A percentile compares a stretch with the other conserved stretches of the same genome.
These are phyloP conservation scores for Sclerotinia sclerotiorum DNA, from an alignment of 2,329 filamentous ascomycete species.

Conservation along the genomic window DNA sequence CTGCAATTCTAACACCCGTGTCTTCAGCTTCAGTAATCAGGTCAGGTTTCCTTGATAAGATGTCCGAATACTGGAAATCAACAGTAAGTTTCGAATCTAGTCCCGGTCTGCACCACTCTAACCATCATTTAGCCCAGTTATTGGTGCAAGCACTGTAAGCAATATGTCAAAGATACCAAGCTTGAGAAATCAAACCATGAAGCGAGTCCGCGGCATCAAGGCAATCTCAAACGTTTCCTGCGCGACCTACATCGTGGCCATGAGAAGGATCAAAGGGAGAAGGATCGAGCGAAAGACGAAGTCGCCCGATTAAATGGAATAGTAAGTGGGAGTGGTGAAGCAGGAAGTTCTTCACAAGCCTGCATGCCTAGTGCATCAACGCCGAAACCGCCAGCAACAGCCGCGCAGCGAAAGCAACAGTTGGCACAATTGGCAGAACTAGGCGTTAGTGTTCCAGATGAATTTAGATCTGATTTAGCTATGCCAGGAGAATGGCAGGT, in stretches of 20 bases:
- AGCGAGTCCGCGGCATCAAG: constrained; percentile 79
- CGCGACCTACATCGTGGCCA: constrained; percentile 84
- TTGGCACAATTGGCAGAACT: constrained; percentile 84
- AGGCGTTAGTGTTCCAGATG: constrained; percentile 80
- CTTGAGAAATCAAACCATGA: constrained; percentile 90
- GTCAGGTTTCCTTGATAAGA: constrained; percentile 43
- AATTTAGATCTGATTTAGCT: constrained; percentile 76
- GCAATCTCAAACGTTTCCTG: constrained; percentile 82
- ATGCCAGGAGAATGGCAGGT: constrained; percentile 87
- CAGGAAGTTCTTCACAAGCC: constrained; percentile 32
- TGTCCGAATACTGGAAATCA: constrained; percentile 99
- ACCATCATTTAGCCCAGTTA: constrained; percentile 66
- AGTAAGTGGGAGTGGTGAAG: constrained; percentile 49
- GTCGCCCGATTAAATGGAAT: constrained; percentile 82
- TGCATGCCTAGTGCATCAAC: constrained; percentile 34
- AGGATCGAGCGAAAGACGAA: constrained; percentile 79
- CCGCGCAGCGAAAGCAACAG: constrained; percentile 75
- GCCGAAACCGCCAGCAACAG: constrained; percentile 43
- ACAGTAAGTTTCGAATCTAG: constrained; percentile 53
- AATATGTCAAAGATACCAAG: constrained; percentile 87
- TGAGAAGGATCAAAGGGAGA: constrained; percentile 77
- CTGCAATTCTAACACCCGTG: neutral
- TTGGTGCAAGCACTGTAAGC: constrained; percentile 97
- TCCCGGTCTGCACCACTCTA: constrained; percentile 23
- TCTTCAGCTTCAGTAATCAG: neutral